Percentiles rank a stretch among this genome's conserved stretches.
phyloP scores from a whole-genome alignment of 345 rosid species.

The Syzygium oleosum region DNA sequence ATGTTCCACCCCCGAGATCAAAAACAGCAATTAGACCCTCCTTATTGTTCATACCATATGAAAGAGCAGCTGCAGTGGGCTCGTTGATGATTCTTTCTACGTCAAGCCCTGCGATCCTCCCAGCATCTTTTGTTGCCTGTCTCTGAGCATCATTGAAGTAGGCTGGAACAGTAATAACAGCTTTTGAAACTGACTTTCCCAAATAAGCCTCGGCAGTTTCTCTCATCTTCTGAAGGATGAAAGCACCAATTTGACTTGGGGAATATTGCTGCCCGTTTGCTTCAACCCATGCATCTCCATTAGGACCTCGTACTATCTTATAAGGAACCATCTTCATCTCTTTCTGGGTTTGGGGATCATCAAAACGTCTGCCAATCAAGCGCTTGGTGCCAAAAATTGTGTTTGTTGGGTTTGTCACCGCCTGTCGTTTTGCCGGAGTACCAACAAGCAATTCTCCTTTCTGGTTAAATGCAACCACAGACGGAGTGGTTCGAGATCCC shows the following conservation, averaged over 20 bases:
- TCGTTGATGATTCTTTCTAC: constrained; percentile 35
- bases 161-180: constrained; percentile 35
- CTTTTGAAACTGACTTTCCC: constrained; percentile 24
- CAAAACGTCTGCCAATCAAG: constrained; percentile 26
- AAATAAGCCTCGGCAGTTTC: constrained; percentile 32
- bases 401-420: constrained; percentile 28
- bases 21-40: constrained; percentile 39
- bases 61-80: constrained; percentile 39
- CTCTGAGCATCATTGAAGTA: constrained; percentile 38
- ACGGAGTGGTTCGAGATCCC: constrained; percentile 33
- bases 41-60: constrained; percentile 34
- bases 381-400: constrained; percentile 31
- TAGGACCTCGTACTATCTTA: constrained; percentile 25
- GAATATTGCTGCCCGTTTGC: constrained; percentile 27
- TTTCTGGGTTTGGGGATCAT: constrained; percentile 27
- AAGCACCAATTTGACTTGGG: constrained; percentile 31
- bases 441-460: constrained; percentile 28
- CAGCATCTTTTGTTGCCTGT: constrained; percentile 40
- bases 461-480: constrained; percentile 27
- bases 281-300: constrained; percentile 39
- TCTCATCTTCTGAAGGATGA: constrained; percentile 25
- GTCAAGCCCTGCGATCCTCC: constrained; percentile 31
- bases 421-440: constrained; percentile 36
- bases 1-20: constrained; percentile 36
- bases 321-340: constrained; percentile 31